Evolutionary conservation across 805 yeast genomes (phyloP).

Genomic region (Dipodascus albidus): DNA sequence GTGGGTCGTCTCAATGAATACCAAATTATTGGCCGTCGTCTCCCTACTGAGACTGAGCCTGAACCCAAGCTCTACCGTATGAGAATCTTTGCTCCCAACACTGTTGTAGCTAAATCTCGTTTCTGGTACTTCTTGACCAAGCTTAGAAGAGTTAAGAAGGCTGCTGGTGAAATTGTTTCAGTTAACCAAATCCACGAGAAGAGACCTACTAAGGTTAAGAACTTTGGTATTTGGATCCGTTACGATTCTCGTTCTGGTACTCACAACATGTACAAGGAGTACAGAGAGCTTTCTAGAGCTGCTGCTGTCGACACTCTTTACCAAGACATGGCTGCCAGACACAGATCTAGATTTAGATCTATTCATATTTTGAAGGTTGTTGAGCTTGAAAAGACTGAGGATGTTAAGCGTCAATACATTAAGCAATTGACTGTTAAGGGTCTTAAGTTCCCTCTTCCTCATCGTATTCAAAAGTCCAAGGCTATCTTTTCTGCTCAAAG

Average conservation of each 20-base stretch:
- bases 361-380: conserved; percentile 99
- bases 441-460: conserved; percentile 99
- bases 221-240: conserved; percentile 99
- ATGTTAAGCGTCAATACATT: conserved; percentile 98
- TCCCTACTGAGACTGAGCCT: conserved; percentile 97
- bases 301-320: conserved; percentile 97
- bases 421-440: conserved; percentile 92
- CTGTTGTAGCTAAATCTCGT: conserved; percentile 99
- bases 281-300: conserved; percentile 98
- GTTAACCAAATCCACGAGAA: conserved; percentile 86
- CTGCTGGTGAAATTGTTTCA: conserved; percentile 98
- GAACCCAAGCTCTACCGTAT: conserved; percentile 99
- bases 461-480: conserved; percentile 91
- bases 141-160: conserved; percentile 98
- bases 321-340: conserved; percentile 99
- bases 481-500: conserved; percentile 82
- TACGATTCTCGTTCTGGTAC: conserved; percentile 99
- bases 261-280: conserved; percentile 99
- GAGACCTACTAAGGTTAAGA: conserved; percentile 98
- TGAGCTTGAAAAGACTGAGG: conserved; percentile 94
- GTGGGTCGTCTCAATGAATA: conserved; percentile 98
- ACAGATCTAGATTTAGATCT: conserved; percentile 99
- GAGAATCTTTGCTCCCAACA: conserved; percentile 99
- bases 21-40: conserved; percentile 99
- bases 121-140: conserved; percentile 99